A percentile compares a stretch with the other conserved stretches of the same genome.
Evolutionary conservation across 306 rosid species (phyloP).

Genomic region (Acacia acuminata): DNA sequence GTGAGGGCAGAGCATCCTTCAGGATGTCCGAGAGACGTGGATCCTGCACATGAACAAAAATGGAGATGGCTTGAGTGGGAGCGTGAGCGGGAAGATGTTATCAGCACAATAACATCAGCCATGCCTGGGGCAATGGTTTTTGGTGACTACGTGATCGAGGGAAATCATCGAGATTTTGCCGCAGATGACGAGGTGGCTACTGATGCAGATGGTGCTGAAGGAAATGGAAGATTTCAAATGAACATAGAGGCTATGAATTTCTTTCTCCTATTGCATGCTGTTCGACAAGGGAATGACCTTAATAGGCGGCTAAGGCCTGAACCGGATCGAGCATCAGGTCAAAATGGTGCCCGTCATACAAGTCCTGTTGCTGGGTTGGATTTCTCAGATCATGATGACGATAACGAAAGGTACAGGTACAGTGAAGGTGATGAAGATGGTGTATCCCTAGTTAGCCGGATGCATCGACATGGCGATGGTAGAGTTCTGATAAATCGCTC

Average conservation of each 20-base stretch:
- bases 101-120: slow-evolving; percentile 88
- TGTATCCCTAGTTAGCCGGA: slow-evolving; percentile 75
- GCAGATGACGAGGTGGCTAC: slow-evolving; percentile 69
- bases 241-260: slow-evolving; percentile 86
- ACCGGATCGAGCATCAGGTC: slow-evolving; percentile 49
- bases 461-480: slow-evolving; percentile 69
- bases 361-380: slow-evolving; percentile 37
- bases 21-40: slow-evolving; percentile 84
- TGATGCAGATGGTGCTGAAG: slow-evolving; percentile 53
- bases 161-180: slow-evolving; percentile 56
- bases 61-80: slow-evolving; percentile 98
- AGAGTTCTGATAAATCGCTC: slow-evolving; percentile 72
- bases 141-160: slow-evolving; percentile 93
- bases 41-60: slow-evolving; percentile 83
- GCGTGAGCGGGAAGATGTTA: slow-evolving; percentile 90
- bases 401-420: slow-evolving; percentile 33
- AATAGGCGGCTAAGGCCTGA: slow-evolving; percentile 65
- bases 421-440: slow-evolving; percentile 47
- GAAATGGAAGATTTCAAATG: slow-evolving; percentile 64
- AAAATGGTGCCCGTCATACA: slow-evolving; percentile 20
- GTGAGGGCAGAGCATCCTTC: slow-evolving; percentile 82
- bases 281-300: slow-evolving; percentile 68
- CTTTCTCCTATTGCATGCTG: slow-evolving; percentile 84
- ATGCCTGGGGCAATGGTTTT: slow-evolving; percentile 93
- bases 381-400: slow-evolving; percentile 58